Evolutionary conservation across 305 asterid species (phyloP), one percentile per base, ranked within the genome.

Genomic region (Solanum hybrid): DNA sequence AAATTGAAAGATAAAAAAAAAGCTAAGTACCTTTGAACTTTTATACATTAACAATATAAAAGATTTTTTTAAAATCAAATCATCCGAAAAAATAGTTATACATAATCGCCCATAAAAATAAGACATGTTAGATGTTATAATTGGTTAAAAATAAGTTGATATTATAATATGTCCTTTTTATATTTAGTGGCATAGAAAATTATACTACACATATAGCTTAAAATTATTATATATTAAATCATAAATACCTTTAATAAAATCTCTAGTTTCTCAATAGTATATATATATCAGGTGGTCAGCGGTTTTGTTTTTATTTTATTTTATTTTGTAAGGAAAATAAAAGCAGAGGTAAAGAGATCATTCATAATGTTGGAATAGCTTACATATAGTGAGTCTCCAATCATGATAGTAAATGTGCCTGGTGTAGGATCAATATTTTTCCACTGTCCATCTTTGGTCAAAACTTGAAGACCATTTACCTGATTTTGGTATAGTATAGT

Each of bases 311-410:
- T 38, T 38, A 10, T 11, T 40, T 40, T 40, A 40, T 40, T 31
- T 11, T 11, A 40, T 40, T 29, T 10, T 11, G 6, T 40, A 40
- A 40, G 0, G 46, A 40, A 40, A 40, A 40, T 40, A 40, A 40
- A 40, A 40, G 46, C 1, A 40, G 0, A 40, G 46, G 46, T 40
- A 11, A 3, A 40, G 14, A 42, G 56, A 42, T 42, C 1, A 3
- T 42, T 42, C 56, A 12, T 13, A 26, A 40, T 80, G n/a, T 7
- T 80, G 24, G 12, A 36, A 27, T 40, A 22, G 40, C 93, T 91
- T 91, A 95, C 96, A 60, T 51, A 42, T 27, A 94, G 69, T 86
- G 94, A 87, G 3, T 94, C 96, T 77, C 97, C 97, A 17, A 89
- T 60, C 90, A 94, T 87, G 91, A 93, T 93, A 26, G 86, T 40